A percentile compares a stretch with the other conserved stretches of the same genome.
Evolutionary conservation across 2,329 filamentous ascomycete genomes (phyloP).

Genomic region (Ilyonectria robusta): DNA sequence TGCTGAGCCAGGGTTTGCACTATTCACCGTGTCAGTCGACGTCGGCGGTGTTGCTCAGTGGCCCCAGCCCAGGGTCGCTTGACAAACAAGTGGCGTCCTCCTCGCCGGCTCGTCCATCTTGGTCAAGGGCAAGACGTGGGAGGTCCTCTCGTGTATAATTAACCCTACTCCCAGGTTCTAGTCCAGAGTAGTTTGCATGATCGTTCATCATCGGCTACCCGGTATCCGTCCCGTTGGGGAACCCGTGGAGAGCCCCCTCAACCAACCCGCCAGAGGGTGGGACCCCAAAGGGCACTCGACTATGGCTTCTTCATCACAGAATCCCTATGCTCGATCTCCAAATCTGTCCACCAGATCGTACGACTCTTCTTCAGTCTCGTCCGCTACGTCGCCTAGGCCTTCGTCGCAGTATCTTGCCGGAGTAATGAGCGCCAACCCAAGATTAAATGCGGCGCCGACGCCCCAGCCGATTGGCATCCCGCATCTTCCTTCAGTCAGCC

Average conservation of each 20-base stretch:
- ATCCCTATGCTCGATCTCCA: constrained; percentile 72
- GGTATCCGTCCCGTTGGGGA: constrained; percentile 37
- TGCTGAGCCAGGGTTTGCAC: constrained; percentile 34
- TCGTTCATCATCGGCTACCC: constrained; percentile 41
- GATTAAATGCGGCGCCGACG: constrained; percentile 63
- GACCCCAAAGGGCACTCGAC: constrained; percentile 32
- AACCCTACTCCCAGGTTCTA: constrained; percentile 34
- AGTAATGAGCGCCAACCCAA: constrained; percentile 66
- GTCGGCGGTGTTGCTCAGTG: constrained; percentile 33
- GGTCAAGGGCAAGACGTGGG: constrained; percentile 32
- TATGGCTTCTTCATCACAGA: constrained; percentile 70
- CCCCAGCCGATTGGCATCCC: constrained; percentile 69
- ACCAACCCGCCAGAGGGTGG: constrained; percentile 35
- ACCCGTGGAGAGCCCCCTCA: constrained; percentile 35
- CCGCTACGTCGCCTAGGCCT: constrained; percentile 71
- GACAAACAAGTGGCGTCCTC: constrained; percentile 40
- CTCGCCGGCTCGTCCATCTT: constrained; percentile 27
- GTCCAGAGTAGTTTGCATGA: constrained; percentile 44
- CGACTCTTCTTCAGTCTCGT: constrained; percentile 75
- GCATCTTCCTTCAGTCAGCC: constrained; percentile 62
- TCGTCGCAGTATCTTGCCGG: constrained; percentile 66
- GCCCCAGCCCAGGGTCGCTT: constrained; percentile 36
- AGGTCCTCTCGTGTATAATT: constrained; percentile 37
- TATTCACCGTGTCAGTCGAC: constrained; percentile 34
- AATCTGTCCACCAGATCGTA: constrained; percentile 74